Evolutionary conservation across 768 basidiomycete genomes (phyloP), one percentile per base, ranked within the genome.

Genomic region (Trametes gibbosa): DNA sequence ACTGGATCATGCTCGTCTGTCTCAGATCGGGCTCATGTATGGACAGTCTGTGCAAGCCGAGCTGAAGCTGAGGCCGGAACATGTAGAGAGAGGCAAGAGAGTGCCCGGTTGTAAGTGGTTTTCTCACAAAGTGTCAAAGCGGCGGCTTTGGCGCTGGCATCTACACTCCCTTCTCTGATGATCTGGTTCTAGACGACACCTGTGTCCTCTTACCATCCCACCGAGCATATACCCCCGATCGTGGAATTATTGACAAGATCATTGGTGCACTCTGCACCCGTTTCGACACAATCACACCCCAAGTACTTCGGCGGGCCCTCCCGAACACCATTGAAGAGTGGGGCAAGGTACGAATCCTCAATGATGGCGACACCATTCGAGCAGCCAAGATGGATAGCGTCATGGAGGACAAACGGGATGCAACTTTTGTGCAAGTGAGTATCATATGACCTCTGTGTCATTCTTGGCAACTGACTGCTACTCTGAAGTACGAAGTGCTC

Each of bases 341-440:
- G 66, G 71, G 68, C 24, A 66, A 64, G 46, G 52, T 74, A 23
- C 58, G 62, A 56, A 67, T 19, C 13, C 50, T 52, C 2, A 47
- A 50, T 17, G 70, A 45, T n/a, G 74, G 74, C 12, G 72, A 75
- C 51, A 64, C 57, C 14, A 73, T 74, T 52, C 59, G 45, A 13
- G 23, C 45, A 5, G 23, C 45, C 13, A 23, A 25, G 3, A 3
- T 46, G 10, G 25, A 14, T 13, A 24, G 13, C 12, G 45, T 27
- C 17, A n/a, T n/a, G n/a, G n/a, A n/a, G n/a, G 45, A 46, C 19
- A 24, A 24, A 8, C 45, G 45, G 2, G 24, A 46, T 27, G 45
- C 45, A 2, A 46, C 24, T 13, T 27, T 5, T 17, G 45, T 46
- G 5, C 45, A 24, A 2, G 45, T 46, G 24, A 27, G 45, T 46